Evolutionary conservation across 495 filamentous ascomycete genomes (phyloP), one percentile per base, ranked within the genome.

Genomic region (Daldinia bambusicola): DNA sequence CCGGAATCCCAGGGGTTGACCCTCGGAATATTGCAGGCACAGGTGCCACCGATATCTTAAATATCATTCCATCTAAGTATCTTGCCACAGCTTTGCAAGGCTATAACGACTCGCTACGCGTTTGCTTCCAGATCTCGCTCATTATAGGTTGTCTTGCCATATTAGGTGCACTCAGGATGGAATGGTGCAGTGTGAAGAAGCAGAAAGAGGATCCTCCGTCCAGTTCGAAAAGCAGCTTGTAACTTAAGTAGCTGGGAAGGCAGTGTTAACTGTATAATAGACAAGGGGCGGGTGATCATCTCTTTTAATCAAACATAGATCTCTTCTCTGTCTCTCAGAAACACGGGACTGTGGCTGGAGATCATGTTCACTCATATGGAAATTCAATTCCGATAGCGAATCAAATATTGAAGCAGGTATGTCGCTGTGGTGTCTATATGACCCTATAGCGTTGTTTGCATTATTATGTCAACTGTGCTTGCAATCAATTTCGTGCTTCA

Each of bases 131-230:
- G 61, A 89, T 94, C 0, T 83, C 85, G 70, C 83, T 91, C 12
- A 90, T 89, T 0, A 85, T 92, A 80, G 83, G 85, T 8, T 84
- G 83, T 8, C 51, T 91, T 0, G 86, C 87, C 4, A 80, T 93
- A 4, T 18, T 95, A 53, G 92, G 88, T 1, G 81, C 85, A 2
- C 70, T 85, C 2, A 80, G 84, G 5, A 81, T 94, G 8, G 88
- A 95, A 79, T 97, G 93, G 94, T 87, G 86, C 72, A 91, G 86
- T 43, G 92, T 97, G 18, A 95, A 94, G 10, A 48, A 48, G 18
- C 43, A 48, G 16, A 48, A 48, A 8, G 16, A 22, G 16, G 18
- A 48, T 10, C 9, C 43, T 22, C n/a, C 43, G 8, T 22, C 43
- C 1, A 22, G 6, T 16, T 20, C 16, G 16, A 8, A 48, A 48